These are phyloP conservation scores for Turnera subulata DNA, from an alignment of 345 rosid species.

Conservation along the genomic window DNA sequence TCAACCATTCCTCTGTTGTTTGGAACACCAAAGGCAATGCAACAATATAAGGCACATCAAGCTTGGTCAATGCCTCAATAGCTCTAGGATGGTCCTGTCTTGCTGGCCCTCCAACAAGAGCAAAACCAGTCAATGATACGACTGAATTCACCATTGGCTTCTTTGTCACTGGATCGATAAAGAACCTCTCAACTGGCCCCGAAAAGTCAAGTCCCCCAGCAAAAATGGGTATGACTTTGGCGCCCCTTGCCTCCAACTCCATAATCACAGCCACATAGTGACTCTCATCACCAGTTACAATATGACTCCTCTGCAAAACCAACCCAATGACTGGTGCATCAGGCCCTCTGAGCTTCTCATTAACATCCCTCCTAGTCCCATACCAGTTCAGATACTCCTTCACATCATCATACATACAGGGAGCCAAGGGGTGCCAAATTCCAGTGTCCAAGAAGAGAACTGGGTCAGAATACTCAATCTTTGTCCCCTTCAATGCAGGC, in stretches of 20 bases:
- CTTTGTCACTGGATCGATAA: constrained; percentile 64
- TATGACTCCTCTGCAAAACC: constrained; percentile 93
- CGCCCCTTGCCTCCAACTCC: constrained; percentile 98
- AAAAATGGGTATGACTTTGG: constrained; percentile 88
- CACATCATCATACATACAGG: constrained; percentile 88
- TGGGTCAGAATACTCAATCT: constrained; percentile 81
- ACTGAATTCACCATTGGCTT: constrained; percentile 69
- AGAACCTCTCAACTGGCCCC: constrained; percentile 79
- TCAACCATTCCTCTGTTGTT: constrained; percentile 96
- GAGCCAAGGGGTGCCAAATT: constrained; percentile 98
- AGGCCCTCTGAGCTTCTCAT: constrained; percentile 59
- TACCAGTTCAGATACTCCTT: constrained; percentile 97
- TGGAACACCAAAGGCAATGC: constrained; percentile 96
- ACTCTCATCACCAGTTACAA: constrained; percentile 94
- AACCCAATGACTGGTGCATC: constrained; percentile 77
- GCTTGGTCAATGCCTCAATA: constrained; percentile 81
- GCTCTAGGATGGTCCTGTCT: constrained; percentile 99
- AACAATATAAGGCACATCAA: constrained; percentile 88
- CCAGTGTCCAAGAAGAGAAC: constrained; percentile 87
- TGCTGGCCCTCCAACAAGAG: constrained; percentile 98
- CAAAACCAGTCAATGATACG: constrained; percentile 87
- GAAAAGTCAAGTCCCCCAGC: constrained; percentile 96
- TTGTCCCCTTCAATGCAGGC: constrained; percentile 72
- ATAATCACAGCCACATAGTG: constrained; percentile 97
- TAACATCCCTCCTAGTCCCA: constrained; percentile 73